Conservation (phyloP, 2,329 filamentous ascomycete genomes). For the Verticillium dahliae region DNA sequence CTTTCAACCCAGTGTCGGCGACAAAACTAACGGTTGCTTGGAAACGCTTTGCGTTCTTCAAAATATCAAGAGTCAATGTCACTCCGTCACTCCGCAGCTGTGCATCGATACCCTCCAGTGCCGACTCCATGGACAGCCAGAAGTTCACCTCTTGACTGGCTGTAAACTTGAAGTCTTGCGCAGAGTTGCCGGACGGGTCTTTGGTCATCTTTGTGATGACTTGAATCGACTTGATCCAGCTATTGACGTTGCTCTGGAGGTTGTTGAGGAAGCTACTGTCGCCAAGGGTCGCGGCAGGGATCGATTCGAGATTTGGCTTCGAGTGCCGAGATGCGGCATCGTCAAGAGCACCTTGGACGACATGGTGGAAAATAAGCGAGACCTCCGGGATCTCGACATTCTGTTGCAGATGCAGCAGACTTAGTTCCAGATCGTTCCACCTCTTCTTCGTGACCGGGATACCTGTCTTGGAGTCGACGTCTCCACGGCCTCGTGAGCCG, state of each 20-base stretch:
- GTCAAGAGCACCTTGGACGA: constrained; percentile 80
- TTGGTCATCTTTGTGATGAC: constrained; percentile 90
- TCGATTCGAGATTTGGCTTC: constrained; percentile 70
- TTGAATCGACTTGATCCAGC: constrained; percentile 98
- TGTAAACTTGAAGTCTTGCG: constrained; percentile 48
- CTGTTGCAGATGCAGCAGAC: constrained; percentile 85
- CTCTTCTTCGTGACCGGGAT: constrained; percentile 97
- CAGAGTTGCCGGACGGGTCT: constrained; percentile 62
- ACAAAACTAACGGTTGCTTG: constrained; percentile 96
- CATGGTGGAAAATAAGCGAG: constrained; percentile 77
- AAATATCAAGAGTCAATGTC: constrained; percentile 81
- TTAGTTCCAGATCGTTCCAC: constrained; percentile 88
- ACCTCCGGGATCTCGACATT: constrained; percentile 97
- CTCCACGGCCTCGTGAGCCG: constrained; percentile 65
- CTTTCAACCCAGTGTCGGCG: constrained; percentile 91
- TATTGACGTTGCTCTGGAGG: constrained; percentile 87
- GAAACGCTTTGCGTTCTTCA: constrained; percentile 96
- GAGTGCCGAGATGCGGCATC: constrained; percentile 61
- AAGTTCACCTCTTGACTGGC: constrained; percentile 98
- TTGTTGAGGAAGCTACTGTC: constrained; percentile 92
- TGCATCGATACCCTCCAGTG: constrained; percentile 82
- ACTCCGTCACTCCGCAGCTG: constrained; percentile 88
- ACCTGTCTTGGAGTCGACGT: constrained; percentile 87
- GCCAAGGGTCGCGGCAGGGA: constrained; percentile 68
- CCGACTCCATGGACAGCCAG: constrained; percentile 95